A percentile compares a stretch with the other conserved stretches of the same genome.
phyloP scores from a whole-genome alignment of 371 early-diverging fungal genomes.

The Rhizomucor pusillus region DNA sequence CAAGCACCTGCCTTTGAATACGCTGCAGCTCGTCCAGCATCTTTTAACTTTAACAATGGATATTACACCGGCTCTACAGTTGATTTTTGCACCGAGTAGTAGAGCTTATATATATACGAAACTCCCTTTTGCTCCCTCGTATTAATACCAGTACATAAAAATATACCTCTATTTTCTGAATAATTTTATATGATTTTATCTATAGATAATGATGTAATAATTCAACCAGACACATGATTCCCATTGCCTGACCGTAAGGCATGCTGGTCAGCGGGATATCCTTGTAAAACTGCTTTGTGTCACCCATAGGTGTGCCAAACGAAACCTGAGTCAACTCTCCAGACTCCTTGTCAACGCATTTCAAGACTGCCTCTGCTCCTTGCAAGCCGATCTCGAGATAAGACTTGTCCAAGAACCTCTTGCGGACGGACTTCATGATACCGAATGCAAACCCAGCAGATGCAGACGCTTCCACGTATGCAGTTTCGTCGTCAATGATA shows the following conservation, averaged over 20 bases:
- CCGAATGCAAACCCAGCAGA: constrained; percentile 28
- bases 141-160: too few species aligned
- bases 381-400: constrained; percentile 6
- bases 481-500: constrained; percentile 13
- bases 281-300: constrained; percentile 21
- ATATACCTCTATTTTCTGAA: too few species aligned
- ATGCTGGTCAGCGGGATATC: constrained; percentile 23
- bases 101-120: too few species aligned
- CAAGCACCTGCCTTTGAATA: constrained; percentile 20
- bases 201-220: constrained; percentile 10
- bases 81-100: too few species aligned
- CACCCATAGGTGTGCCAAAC: constrained; percentile 23
- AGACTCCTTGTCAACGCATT: constrained; percentile 13
- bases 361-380: constrained; percentile 15
- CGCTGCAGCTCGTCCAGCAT: constrained; percentile 8
- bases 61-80: too few species aligned
- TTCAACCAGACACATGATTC: constrained; percentile 26
- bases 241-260: constrained; percentile 31
- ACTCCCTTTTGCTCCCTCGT: not conserved
- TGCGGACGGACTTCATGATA: constrained; percentile 21
- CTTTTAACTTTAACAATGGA: too few species aligned
- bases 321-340: constrained; percentile 22
- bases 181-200: not conserved
- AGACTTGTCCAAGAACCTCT: constrained; percentile 9
- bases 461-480: constrained; percentile 22